Conservation (phyloP, 352 stramenopile species). For the Phytophthora tubulina region DNA sequence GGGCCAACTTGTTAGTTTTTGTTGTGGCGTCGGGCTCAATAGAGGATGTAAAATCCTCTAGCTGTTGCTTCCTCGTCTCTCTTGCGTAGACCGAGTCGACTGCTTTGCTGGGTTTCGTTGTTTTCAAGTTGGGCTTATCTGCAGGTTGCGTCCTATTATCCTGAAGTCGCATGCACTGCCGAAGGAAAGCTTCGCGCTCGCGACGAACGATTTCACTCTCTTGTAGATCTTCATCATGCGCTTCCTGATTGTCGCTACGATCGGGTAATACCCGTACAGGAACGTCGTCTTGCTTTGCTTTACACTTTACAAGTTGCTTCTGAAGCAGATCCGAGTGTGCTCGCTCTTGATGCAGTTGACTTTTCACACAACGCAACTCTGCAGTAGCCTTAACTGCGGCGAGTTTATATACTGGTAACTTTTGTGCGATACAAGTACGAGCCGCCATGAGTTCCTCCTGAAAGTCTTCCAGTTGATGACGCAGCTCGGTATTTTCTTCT, state of each 20-base stretch:
- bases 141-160: background rate
- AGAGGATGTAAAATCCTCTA: background rate
- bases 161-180: constrained; percentile 19
- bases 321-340: constrained; percentile 43
- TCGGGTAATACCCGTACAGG: constrained; percentile 14
- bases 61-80: background rate
- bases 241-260: constrained; percentile 19
- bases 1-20: background rate
- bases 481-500: constrained; percentile 48
- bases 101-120: background rate
- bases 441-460: constrained; percentile 20
- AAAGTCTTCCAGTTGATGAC: constrained; percentile 30
- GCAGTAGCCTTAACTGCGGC: constrained; percentile 50
- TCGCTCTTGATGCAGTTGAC: constrained; percentile 50
- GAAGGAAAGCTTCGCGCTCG: constrained; percentile 33
- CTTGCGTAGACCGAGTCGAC: background rate
- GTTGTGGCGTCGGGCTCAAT: background rate
- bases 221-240: background rate
- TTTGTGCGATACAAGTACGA: constrained; percentile 26
- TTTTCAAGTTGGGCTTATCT: background rate
- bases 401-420: constrained; percentile 45
- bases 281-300: constrained; percentile 37
- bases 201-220: constrained; percentile 11
- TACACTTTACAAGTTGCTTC: constrained; percentile 37
- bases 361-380: constrained; percentile 48